Conservation (phyloP, 1,284 basidiomycete species). For the Mycosarcoma mackinlayi region DNA sequence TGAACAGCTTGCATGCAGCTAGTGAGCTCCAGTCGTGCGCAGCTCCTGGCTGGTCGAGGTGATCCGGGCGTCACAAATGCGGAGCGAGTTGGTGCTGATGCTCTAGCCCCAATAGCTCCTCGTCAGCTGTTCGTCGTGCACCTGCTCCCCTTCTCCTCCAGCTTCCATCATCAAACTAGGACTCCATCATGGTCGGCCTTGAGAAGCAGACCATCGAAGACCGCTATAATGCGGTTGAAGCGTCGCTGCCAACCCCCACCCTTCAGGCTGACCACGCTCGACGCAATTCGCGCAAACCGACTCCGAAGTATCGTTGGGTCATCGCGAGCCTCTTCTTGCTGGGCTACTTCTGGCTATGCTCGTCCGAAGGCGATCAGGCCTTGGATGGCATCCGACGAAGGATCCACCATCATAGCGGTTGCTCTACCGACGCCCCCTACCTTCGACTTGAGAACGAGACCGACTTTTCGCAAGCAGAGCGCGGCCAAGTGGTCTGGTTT, state of each 20-base stretch:
- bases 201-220: conserved; percentile 28
- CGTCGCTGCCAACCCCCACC: conserved; percentile 21
- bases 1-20: neutral
- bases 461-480: conserved; percentile 38
- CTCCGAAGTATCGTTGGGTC: conserved; percentile 21
- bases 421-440: conserved; percentile 9
- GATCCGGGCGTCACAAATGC: conserved; percentile 1
- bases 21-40: neutral
- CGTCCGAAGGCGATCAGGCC: conserved; percentile 13
- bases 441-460: conserved; percentile 40
- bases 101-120: too few species aligned
- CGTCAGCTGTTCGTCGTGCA: neutral
- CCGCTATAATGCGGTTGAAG: conserved; percentile 35
- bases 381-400: conserved; percentile 17
- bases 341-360: conserved; percentile 23
- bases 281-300: conserved; percentile 22
- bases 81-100: too few species aligned
- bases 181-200: conserved; percentile 15
- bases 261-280: conserved; percentile 5
- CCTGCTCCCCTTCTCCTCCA: neutral
- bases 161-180: too few species aligned
- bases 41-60: neutral
- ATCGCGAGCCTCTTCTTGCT: conserved; percentile 10
- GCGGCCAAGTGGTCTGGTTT: conserved; percentile 44
- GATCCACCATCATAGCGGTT: conserved; percentile 12